Evolutionary conservation across 108 stramenopile genomes (phyloP).

Genomic region (Discostella pseudostelligera): DNA sequence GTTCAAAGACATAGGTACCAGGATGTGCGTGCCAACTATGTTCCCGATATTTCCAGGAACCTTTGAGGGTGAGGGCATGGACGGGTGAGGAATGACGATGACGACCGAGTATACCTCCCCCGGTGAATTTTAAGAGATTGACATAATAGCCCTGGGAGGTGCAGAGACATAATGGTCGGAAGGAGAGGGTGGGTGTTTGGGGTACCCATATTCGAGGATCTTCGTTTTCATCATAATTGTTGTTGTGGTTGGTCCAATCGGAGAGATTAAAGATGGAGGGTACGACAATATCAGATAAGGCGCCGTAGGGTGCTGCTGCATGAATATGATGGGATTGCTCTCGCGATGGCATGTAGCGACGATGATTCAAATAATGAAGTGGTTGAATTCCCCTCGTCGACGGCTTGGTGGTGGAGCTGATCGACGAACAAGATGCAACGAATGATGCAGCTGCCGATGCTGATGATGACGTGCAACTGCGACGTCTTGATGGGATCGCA

Average conservation of each 20-base stretch:
- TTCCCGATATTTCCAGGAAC: slow-evolving; percentile 70
- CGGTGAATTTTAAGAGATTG: slow-evolving; percentile 64
- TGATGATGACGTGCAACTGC: no score
- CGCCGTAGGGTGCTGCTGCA: slow-evolving; percentile 54
- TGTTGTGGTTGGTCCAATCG: slow-evolving; percentile 6
- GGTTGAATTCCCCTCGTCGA: not conserved
- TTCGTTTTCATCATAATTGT: slow-evolving; percentile 35
- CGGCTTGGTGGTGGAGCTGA: not conserved
- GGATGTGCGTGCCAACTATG: slow-evolving; percentile 72
- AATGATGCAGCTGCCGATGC: no score
- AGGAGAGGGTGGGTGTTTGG: slow-evolving; percentile 71
- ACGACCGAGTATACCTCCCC: slow-evolving; percentile 62
- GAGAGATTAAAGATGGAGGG: slow-evolving; percentile 50
- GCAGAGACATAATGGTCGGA: slow-evolving; percentile 77
- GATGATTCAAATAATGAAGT: not conserved
- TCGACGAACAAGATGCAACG: no score
- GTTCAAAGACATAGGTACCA: slow-evolving; percentile 78
- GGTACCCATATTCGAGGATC: slow-evolving; percentile 72
- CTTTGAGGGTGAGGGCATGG: slow-evolving; percentile 71
- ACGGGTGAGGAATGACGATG: slow-evolving; percentile 79
- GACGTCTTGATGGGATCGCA: not conserved
- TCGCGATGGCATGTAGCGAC: no score
- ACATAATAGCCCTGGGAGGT: slow-evolving; percentile 75
- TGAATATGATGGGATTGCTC: slow-evolving; percentile 6
- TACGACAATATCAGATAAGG: slow-evolving; percentile 69